Evolutionary conservation across 1,284 basidiomycete genomes (phyloP).

Genomic region (Peniophora sp.): DNA sequence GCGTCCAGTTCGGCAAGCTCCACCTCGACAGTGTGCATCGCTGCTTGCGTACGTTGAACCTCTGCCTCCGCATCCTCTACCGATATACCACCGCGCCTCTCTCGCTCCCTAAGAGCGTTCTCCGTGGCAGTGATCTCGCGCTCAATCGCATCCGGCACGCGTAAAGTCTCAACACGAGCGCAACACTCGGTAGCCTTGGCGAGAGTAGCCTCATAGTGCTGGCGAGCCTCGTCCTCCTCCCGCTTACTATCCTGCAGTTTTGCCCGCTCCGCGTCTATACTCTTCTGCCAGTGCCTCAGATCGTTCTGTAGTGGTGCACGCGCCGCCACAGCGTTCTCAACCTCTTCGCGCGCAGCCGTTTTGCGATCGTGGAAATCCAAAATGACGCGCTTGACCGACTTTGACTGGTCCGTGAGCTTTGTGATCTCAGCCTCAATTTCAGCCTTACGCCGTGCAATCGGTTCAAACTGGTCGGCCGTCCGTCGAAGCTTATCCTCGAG

Average conservation of each 20-base stretch:
- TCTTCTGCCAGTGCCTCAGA: constrained; percentile 38
- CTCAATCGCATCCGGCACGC: constrained; percentile 48
- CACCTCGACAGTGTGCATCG: constrained; percentile 46
- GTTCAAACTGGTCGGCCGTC: constrained; percentile 42
- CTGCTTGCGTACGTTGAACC: constrained; percentile 52
- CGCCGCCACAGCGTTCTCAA: constrained; percentile 34
- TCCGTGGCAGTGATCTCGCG: constrained; percentile 57
- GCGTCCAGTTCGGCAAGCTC: constrained; percentile 55
- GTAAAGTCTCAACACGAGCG: constrained; percentile 48
- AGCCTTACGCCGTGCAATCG: constrained; percentile 28
- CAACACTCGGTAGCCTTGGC: constrained; percentile 58
- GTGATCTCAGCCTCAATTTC: no score
- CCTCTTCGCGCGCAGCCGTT: constrained; percentile 49
- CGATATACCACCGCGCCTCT: constrained; percentile 66
- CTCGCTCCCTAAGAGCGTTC: constrained; percentile 61
- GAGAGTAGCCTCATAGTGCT: constrained; percentile 52
- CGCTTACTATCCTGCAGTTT: constrained; percentile 35
- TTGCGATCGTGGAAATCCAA: constrained; percentile 28
- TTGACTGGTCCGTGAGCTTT: constrained; percentile 39
- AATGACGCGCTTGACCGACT: constrained; percentile 27
- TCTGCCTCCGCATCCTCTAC: constrained; percentile 72
- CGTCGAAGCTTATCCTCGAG: constrained; percentile 42
- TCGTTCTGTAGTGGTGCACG: constrained; percentile 40
- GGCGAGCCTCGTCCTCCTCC: constrained; percentile 39
- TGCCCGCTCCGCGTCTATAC: constrained; percentile 35